A percentile compares a stretch with the other conserved stretches of the same genome.
phyloP scores from a whole-genome alignment of 2,329 filamentous ascomycete genomes.

The Pochonia chlamydosporia region DNA sequence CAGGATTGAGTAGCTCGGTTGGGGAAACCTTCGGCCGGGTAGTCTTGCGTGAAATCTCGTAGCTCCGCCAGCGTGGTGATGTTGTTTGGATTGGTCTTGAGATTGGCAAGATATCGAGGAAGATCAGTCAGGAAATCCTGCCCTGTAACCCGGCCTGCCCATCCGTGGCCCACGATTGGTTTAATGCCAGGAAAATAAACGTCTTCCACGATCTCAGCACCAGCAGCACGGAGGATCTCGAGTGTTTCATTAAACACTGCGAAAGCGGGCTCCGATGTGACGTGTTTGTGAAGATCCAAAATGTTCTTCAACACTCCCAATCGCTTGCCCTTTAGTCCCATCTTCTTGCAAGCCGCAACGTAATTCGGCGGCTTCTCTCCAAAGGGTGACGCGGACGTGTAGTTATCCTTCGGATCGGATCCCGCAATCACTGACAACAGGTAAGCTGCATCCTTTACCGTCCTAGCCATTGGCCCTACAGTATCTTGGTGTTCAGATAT shows the following conservation, averaged over 20 bases:
- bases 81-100: constrained; percentile 53
- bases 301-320: constrained; percentile 56
- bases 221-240: constrained; percentile 43
- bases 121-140: constrained; percentile 53
- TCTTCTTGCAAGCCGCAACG: constrained; percentile 48
- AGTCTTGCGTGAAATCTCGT: constrained; percentile 47
- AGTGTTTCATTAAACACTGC: constrained; percentile 48
- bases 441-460: constrained; percentile 58
- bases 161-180: not conserved
- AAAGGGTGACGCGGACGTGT: constrained; percentile 56
- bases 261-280: not conserved
- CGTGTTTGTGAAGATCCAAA: constrained; percentile 7
- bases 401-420: constrained; percentile 52
- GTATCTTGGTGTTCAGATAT: constrained; percentile 58
- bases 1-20: constrained; percentile 50
- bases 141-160: constrained; percentile 19
- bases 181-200: constrained; percentile 15
- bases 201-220: constrained; percentile 49
- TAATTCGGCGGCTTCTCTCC: constrained; percentile 48
- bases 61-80: constrained; percentile 46
- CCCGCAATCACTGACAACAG: constrained; percentile 59
- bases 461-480: constrained; percentile 56
- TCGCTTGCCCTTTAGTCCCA: constrained; percentile 47
- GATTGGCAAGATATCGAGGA: constrained; percentile 46
- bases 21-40: constrained; percentile 50